Evolutionary conservation across 75 land plant species (phyloP).

Genomic region (Adiantum capillusveneris): DNA sequence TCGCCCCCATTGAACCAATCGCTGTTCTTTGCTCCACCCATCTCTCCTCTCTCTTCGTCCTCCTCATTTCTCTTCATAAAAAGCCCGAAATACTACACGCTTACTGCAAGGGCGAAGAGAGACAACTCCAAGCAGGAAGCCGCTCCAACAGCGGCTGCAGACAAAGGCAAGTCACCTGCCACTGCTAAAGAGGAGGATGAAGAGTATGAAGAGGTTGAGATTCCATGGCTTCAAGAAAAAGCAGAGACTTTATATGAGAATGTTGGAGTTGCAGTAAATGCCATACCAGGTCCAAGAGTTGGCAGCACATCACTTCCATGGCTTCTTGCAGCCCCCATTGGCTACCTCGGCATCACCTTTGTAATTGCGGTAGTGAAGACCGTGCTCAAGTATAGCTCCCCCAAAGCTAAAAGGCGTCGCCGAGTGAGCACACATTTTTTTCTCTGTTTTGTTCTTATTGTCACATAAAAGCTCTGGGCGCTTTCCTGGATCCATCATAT

Average conservation of each 20-base stretch:
- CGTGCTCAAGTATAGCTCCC: slow-evolving; percentile 62
- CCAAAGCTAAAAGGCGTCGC: slow-evolving; percentile 46
- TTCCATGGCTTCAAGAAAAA: slow-evolving; percentile 93
- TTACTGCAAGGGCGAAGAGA: neutral
- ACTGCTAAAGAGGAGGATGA: slow-evolving; percentile 24
- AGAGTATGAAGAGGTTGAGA: slow-evolving; percentile 74
- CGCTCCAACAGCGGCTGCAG: neutral
- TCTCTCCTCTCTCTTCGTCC: too few relatives aligned
- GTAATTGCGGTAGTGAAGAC: slow-evolving; percentile 78
- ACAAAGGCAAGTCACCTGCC: slow-evolving; percentile 10
- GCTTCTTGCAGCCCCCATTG: slow-evolving; percentile 81
- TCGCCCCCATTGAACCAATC: too few relatives aligned
- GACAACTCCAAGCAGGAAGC: neutral
- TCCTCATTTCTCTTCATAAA: too few relatives aligned
- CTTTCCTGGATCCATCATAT: too few relatives aligned
- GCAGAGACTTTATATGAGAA: slow-evolving; percentile 68
- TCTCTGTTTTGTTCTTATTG: too few relatives aligned
- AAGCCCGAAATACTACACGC: too few relatives aligned
- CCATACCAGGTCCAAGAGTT: slow-evolving; percentile 91
- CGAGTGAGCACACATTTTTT: slow-evolving; percentile 27
- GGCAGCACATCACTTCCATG: slow-evolving; percentile 68
- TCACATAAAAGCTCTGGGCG: too few relatives aligned
- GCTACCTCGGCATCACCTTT: slow-evolving; percentile 64
- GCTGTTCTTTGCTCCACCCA: too few relatives aligned
- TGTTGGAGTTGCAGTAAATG: slow-evolving; percentile 63